phyloP scores from a whole-genome alignment of 306 rosid species.

The Dalbergia cultrata region DNA sequence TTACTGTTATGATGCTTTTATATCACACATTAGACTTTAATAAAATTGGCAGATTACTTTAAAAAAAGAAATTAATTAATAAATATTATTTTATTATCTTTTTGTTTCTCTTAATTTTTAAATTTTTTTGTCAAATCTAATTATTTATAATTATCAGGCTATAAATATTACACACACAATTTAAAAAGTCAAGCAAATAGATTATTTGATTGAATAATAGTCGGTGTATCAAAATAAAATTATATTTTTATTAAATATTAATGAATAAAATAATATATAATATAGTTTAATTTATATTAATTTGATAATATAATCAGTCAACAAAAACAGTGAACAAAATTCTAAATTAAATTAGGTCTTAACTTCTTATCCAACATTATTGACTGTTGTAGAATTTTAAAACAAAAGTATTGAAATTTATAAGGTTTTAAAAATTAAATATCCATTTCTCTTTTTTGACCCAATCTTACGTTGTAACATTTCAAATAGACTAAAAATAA shows the following conservation, averaged over 20 bases:
- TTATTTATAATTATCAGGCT: background rate
- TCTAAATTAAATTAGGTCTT: background rate
- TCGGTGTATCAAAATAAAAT: no score
- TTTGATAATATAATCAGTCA: background rate
- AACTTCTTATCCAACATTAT: no score
- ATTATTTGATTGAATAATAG: no score
- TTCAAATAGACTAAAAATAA: no score
- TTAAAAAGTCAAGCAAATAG: no score
- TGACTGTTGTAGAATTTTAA: background rate
- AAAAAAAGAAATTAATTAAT: no score
- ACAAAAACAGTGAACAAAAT: background rate
- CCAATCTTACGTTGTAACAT: background rate
- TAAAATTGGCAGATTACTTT: background rate
- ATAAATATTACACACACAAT: background rate
- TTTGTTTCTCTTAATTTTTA: background rate
- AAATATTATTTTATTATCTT: background rate
- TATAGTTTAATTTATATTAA: no score
- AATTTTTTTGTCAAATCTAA: background rate
- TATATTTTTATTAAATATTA: no score
- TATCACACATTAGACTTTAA: no score
- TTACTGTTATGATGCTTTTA: background rate
- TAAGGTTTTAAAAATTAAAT: no score
- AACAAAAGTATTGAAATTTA: background rate
- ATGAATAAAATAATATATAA: no score
- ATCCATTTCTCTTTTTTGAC: background rate